A percentile compares a stretch with the other conserved stretches of the same genome.
Evolutionary conservation across 1,139 yeast genomes (phyloP).

Genomic region (Suhomyces anneliseae): DNA sequence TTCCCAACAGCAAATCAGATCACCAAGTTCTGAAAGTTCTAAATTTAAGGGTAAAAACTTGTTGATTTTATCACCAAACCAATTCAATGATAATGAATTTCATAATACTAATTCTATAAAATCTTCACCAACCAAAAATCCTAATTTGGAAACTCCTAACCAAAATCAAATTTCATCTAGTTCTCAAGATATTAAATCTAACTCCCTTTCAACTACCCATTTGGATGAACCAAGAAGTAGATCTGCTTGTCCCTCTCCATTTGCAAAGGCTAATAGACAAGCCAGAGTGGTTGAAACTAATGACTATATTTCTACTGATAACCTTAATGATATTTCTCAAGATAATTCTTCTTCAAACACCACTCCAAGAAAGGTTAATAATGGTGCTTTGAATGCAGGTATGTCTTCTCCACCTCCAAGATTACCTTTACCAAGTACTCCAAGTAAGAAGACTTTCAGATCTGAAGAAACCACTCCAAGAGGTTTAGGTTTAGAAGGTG

Average conservation of each 20-base stretch:
- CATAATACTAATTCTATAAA: constrained; percentile 20
- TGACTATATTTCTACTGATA: constrained; percentile 26
- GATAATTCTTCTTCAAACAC: constrained; percentile 7
- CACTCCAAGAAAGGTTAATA: constrained; percentile 20
- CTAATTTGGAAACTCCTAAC: constrained; percentile 1
- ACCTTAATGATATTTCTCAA: constrained; percentile 17
- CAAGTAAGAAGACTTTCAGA: constrained; percentile 13
- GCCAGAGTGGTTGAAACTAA: constrained; percentile 48
- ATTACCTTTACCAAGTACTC: constrained; percentile 29
- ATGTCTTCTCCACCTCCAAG: constrained; percentile 39
- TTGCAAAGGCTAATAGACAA: constrained; percentile 47
- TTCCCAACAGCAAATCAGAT: constrained; percentile 1
- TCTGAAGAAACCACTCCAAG: constrained; percentile 25
- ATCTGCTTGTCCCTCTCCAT: constrained; percentile 40
- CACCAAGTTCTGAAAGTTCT: constrained; percentile 3
- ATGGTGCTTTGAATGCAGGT: constrained; percentile 6
- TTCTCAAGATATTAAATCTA: constrained; percentile 6
- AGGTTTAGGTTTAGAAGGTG: constrained; percentile 45
- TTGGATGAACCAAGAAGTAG: constrained; percentile 22
- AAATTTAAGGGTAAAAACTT: constrained; percentile 32
- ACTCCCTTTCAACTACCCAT: constrained; percentile 12
- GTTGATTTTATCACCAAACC: constrained; percentile 43
- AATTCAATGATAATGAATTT: constrained; percentile 37
- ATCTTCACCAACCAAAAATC: constrained; percentile 7
- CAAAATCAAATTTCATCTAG: constrained; percentile 1